These are phyloP conservation scores for Juncus inflexus DNA, from an alignment of 176 grass and related monocot species.

Conservation along the genomic window DNA sequence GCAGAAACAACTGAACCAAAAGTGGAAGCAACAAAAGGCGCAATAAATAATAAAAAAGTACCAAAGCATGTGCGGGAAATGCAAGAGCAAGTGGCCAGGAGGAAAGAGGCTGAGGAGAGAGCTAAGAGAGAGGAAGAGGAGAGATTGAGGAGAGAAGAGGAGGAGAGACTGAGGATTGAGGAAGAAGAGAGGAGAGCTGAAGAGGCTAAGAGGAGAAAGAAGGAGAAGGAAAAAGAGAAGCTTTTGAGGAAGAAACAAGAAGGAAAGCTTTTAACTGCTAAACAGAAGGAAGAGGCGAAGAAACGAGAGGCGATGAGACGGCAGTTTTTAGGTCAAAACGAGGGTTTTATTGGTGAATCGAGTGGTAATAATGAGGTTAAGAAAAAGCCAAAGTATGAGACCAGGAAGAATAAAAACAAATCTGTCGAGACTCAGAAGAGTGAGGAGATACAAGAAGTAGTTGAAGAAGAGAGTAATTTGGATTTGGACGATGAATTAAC, in stretches of 20 bases:
- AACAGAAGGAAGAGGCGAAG: constrained; percentile 86
- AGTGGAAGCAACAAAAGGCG: background rate
- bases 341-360: constrained; percentile 39
- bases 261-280: constrained; percentile 44
- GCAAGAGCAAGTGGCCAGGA: background rate
- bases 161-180: background rate
- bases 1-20: background rate
- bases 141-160: background rate
- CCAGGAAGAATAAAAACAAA: constrained; percentile 65
- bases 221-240: constrained; percentile 13
- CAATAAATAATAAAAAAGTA: background rate
- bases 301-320: constrained; percentile 88
- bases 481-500: constrained; percentile 60
- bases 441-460: constrained; percentile 48
- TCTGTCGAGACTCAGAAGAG: constrained; percentile 31
- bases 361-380: constrained; percentile 39
- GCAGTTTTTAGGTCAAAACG: constrained; percentile 81
- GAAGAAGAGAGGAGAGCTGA: background rate
- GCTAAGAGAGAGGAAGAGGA: background rate
- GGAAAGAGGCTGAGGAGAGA: constrained; percentile 6
- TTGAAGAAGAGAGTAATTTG: constrained; percentile 47
- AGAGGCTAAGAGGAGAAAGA: background rate
- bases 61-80: constrained; percentile 4
- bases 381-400: constrained; percentile 77
- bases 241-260: background rate